Conservation (phyloP, 2,329 filamentous ascomycete species). For the Exserohilum rostratum region DNA sequence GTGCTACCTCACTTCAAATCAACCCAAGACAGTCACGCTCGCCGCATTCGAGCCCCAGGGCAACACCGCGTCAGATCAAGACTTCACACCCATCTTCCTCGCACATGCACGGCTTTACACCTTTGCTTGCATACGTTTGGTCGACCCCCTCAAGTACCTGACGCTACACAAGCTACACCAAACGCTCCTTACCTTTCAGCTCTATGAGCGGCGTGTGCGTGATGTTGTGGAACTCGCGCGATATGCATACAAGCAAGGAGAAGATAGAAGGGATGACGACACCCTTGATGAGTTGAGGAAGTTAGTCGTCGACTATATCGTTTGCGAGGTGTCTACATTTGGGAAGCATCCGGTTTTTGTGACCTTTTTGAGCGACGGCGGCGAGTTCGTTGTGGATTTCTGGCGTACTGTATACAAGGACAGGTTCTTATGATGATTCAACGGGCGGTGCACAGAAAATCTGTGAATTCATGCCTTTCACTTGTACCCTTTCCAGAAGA, state of each 20-base stretch:
- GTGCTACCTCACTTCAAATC: neutral
- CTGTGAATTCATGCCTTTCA: no score
- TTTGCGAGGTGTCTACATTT: constrained; percentile 25
- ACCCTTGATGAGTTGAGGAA: constrained; percentile 27
- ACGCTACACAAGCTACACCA: constrained; percentile 37
- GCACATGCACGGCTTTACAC: constrained; percentile 40
- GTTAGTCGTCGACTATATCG: constrained; percentile 33
- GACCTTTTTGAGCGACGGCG: constrained; percentile 28
- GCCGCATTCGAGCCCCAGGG: neutral
- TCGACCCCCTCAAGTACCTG: constrained; percentile 30
- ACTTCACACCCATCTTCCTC: constrained; percentile 33
- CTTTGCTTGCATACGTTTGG: constrained; percentile 31
- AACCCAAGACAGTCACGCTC: constrained; percentile 1
- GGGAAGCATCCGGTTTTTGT: constrained; percentile 25
- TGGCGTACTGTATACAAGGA: constrained; percentile 5
- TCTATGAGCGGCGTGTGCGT: constrained; percentile 25
- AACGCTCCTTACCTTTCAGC: constrained; percentile 30
- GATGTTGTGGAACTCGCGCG: constrained; percentile 33
- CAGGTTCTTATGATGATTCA: neutral
- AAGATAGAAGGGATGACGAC: constrained; percentile 14
- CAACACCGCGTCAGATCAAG: constrained; percentile 14
- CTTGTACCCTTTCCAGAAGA: no score
- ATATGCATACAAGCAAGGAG: constrained; percentile 30
- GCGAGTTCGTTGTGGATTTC: constrained; percentile 34
- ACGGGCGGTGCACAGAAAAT: neutral